Base-by-base conservation (phyloP, 169 alveolate genomes). In the Plasmodium relictum region DNA sequence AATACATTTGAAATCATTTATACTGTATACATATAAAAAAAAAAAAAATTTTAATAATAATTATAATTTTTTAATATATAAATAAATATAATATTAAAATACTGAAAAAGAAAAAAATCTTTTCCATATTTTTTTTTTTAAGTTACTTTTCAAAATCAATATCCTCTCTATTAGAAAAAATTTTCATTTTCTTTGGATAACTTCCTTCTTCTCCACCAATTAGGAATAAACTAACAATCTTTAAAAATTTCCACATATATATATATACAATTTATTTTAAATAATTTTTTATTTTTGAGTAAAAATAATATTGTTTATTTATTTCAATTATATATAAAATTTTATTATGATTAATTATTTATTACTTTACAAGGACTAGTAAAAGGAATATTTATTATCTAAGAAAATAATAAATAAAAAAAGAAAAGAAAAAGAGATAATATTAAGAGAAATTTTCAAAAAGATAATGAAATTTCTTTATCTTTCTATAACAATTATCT, bases 161-260 rank as follows among this genome's bases (percentile, higher is more conserved):
- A 71, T 74, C 92, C 56, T 95, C 97, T 48, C 91, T 74, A 80
- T 95, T 92, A 6, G 93, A 87, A 68, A 72, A 95, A 37, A 95
- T 52, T 72, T 93, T 95, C 63, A 93, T 85, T 20, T 69, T 71
- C 41, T 73, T 76, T 6, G 97, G 97, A n/a, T 93, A 92, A 8
- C 62, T 88, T 6, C 96, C 96, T 18, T 88, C 68, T 10, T 92
- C 96, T 8, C 97, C 97, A 10, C 97, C 97, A 31, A 95, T 95
- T 56, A 95, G 88, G 42, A 70, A 85, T 9, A 95, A 59, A 48
- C 96, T 90, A 42, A 87, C 39, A 24, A 93, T 78, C 95, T 93
- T 24, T 74, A 44, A n/a, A n/a, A n/a, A n/a, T n/a, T n/a, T n/a
- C n/a, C n/a, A n/a, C n/a, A n/a, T n/a, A n/a, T n/a, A n/a, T n/a